Evolutionary conservation across 768 basidiomycete genomes (phyloP), one percentile per base, ranked within the genome.

Genomic region (Galerina marginata): DNA sequence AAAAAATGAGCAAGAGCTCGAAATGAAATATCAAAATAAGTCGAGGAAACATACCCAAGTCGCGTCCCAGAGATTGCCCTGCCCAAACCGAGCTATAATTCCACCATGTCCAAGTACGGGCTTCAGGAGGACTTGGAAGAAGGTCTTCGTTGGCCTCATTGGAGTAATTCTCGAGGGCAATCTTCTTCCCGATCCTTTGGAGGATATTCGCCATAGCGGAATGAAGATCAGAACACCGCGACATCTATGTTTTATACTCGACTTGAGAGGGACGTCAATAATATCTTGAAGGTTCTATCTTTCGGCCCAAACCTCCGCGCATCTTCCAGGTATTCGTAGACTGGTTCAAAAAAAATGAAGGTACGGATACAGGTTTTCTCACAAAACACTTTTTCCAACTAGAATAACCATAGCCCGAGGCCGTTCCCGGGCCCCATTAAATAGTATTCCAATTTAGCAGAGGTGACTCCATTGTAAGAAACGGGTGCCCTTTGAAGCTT

Each of bases 61-160:
- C 14, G 63, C 63, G 44, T 64, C n/a, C 63, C 2, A 64, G 49
- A n/a, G 63, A 56, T 23, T 58, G 63, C 9, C 63, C 63, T 1
- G 63, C 63, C 63, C 63, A 64, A 29, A 64, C 50, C 20, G 63
- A 39, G 40, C 63, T 64, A 25, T 64, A 64, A n/a, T 46, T 64
- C 59, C 56, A 58, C 63, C 63, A 64, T 25, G 47, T 60, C 63
- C 63, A 64, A 9, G 44, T 56, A 16, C 63, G 63, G 20, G 29
- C 45, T 14, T 64, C 33, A 6, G 63, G 51, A n/a, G 59, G 59
- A 15, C 59, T 59, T 1, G 63, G 63, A 38, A 64, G 51, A 20
- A 64, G 59, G 47, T 64, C 63, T 38, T 64, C 59, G 45, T 64
- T 64, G 38, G 59, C 59, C 12, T 53, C 56, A 33, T 53, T 48